phyloP scores from a whole-genome alignment of 768 basidiomycete species.

The Aureoboletus auriporus region DNA sequence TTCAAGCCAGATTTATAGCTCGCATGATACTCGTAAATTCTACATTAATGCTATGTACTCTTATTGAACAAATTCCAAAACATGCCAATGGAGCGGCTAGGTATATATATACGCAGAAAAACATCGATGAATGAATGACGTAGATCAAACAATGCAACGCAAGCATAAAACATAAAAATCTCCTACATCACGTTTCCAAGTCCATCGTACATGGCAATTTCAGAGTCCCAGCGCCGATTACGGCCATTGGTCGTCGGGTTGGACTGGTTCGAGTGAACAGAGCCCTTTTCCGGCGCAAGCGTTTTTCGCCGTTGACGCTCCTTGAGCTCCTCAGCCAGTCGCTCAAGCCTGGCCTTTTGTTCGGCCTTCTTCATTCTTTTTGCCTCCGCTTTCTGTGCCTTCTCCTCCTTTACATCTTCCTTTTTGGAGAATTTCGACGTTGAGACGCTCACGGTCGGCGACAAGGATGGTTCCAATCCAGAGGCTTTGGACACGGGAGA shows the following conservation, averaged over 20 bases:
- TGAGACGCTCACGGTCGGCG: conserved; percentile 16
- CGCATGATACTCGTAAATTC: conserved; percentile 24
- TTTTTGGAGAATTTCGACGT: conserved; percentile 14
- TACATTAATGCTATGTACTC: conserved; percentile 27
- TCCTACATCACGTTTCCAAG: conserved; percentile 23
- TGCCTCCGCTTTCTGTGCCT: conserved; percentile 40
- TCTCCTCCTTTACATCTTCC: conserved; percentile 37
- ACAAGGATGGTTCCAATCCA: conserved; percentile 9
- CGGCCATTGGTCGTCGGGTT: conserved; percentile 2
- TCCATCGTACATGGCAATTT: conserved; percentile 31
- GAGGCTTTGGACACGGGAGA: conserved; percentile 19
- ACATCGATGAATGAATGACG: conserved; percentile 12
- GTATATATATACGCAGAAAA: conserved; percentile 11
- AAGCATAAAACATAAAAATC: neutral
- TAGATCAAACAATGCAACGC: conserved; percentile 13
- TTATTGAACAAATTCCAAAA: conserved; percentile 9
- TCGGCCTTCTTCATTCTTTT: conserved; percentile 41
- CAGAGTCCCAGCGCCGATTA: conserved; percentile 21
- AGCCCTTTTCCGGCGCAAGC: conserved; percentile 28
- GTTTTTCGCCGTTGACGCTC: conserved; percentile 31
- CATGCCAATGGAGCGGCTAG: conserved; percentile 10
- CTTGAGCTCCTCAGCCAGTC: conserved; percentile 44
- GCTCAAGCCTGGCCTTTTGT: conserved; percentile 36
- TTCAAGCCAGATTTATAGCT: conserved; percentile 11
- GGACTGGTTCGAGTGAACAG: conserved; percentile 26